phyloP scores from a whole-genome alignment of 306 rosid genomes.

The Prunus mume region DNA sequence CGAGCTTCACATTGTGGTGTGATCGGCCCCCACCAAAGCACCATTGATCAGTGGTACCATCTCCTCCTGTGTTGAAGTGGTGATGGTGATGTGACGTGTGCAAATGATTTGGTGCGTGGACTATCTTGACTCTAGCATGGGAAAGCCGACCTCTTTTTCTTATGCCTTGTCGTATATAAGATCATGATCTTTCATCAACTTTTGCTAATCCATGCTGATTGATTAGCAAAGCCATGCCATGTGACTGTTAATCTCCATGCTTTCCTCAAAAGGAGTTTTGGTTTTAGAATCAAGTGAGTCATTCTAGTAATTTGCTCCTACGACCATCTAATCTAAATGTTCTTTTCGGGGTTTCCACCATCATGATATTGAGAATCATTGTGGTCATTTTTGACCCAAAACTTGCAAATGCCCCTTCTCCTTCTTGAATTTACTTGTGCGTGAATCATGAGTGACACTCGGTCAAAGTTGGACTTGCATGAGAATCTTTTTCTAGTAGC shows the following conservation, averaged over 20 bases:
- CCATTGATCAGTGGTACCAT: conserved; percentile 12
- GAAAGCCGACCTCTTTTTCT: conserved; percentile 2
- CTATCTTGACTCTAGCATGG: background rate
- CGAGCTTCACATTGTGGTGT: background rate
- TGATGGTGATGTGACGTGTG: conserved; percentile 39
- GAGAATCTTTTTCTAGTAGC: background rate
- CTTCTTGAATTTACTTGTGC: background rate
- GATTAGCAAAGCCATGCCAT: no score
- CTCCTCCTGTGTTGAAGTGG: conserved; percentile 24
- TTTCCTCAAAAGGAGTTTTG: background rate
- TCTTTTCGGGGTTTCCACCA: background rate
- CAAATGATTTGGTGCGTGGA: conserved; percentile 52
- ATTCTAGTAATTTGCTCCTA: background rate
- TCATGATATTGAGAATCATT: background rate
- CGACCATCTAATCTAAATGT: background rate
- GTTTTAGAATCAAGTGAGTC: background rate
- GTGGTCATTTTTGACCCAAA: background rate
- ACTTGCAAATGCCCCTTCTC: background rate
- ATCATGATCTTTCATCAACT: no score
- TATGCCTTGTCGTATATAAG: background rate
- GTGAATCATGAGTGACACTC: background rate
- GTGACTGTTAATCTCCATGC: background rate
- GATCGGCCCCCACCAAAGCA: conserved; percentile 2
- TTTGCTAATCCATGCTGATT: no score
- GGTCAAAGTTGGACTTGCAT: conserved; percentile 2